Percentiles rank a stretch among this genome's conserved stretches.
These are phyloP conservation scores for Phaffomyces opuntiae DNA, from an alignment of 805 yeast genomes.

Conservation along the genomic window DNA sequence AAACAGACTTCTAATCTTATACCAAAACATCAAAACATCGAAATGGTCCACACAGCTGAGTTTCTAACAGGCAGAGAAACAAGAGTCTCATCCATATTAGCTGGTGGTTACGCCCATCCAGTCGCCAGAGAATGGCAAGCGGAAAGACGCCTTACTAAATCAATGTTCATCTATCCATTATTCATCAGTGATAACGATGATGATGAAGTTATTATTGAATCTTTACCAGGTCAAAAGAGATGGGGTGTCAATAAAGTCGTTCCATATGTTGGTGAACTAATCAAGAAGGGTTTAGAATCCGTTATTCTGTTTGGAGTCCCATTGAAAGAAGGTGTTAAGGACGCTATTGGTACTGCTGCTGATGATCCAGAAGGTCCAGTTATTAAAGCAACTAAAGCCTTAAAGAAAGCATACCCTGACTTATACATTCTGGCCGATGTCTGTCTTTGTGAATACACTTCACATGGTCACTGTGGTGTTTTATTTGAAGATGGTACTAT, in stretches of 20 bases:
- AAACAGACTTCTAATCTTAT: not conserved
- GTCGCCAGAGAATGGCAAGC: slow-evolving; percentile 86
- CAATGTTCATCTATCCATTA: slow-evolving; percentile 88
- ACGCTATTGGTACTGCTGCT: slow-evolving; percentile 78
- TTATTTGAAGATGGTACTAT: slow-evolving; percentile 81
- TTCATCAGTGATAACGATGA: slow-evolving; percentile 78
- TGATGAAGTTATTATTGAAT: slow-evolving; percentile 65
- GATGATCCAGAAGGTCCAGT: slow-evolving; percentile 97
- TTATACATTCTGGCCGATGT: slow-evolving; percentile 90
- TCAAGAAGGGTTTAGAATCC: slow-evolving; percentile 74
- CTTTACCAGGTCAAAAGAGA: slow-evolving; percentile 84
- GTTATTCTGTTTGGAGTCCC: slow-evolving; percentile 94
- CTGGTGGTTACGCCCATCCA: slow-evolving; percentile 94
- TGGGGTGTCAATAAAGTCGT: slow-evolving; percentile 76
- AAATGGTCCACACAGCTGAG: slow-evolving; percentile 63
- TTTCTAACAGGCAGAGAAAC: slow-evolving; percentile 54
- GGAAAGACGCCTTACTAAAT: slow-evolving; percentile 75
- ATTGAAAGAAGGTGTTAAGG: slow-evolving; percentile 66
- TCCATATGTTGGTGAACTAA: slow-evolving; percentile 62
- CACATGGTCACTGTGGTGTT: slow-evolving; percentile 97
- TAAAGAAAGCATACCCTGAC: slow-evolving; percentile 65
- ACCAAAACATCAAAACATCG: not conserved
- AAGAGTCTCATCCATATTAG: slow-evolving; percentile 66
- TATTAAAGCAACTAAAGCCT: slow-evolving; percentile 63
- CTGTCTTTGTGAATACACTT: slow-evolving; percentile 92